Conservation (phyloP, 2,329 filamentous ascomycete genomes). For the Lasiodiplodia sp. region DNA sequence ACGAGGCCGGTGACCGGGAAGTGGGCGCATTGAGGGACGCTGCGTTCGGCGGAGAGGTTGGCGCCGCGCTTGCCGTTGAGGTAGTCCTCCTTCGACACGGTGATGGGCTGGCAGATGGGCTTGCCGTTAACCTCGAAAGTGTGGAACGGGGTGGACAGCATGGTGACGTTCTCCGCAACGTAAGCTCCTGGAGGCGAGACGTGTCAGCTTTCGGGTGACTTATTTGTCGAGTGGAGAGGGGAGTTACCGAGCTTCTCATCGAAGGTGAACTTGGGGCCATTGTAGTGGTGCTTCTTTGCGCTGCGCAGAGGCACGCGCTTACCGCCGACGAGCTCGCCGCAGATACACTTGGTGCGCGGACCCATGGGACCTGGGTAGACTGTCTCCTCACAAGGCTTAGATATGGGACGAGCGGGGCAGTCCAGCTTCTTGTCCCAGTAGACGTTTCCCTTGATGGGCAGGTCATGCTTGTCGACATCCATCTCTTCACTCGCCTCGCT, state of each 20-base stretch:
- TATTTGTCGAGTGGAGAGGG: too few species aligned
- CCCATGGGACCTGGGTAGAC: background rate
- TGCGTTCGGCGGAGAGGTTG: slow-evolving; percentile 4
- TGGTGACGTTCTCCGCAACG: background rate
- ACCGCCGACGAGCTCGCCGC: slow-evolving; percentile 6
- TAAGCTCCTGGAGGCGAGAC: background rate
- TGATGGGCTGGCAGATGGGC: slow-evolving; percentile 3
- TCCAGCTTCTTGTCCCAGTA: slow-evolving; percentile 9
- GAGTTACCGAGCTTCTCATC: background rate
- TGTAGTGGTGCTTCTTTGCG: background rate
- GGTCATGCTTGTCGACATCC: background rate
- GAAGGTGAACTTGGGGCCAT: slow-evolving; percentile 3
- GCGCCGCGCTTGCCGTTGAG: background rate
- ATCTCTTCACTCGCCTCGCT: background rate
- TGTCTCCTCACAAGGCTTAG: background rate
- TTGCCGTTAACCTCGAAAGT: background rate
- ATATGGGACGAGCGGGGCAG: slow-evolving; percentile 12
- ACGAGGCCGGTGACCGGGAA: slow-evolving; percentile 9
- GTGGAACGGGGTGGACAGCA: background rate
- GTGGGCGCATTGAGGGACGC: slow-evolving; percentile 20
- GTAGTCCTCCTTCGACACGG: background rate
- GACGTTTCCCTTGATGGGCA: background rate
- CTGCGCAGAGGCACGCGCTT: background rate
- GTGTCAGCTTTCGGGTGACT: background rate
- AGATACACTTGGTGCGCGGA: slow-evolving; percentile 2